Evolutionary conservation across 1,284 basidiomycete genomes (phyloP).

Genomic region (Sphagnurus paluster): DNA sequence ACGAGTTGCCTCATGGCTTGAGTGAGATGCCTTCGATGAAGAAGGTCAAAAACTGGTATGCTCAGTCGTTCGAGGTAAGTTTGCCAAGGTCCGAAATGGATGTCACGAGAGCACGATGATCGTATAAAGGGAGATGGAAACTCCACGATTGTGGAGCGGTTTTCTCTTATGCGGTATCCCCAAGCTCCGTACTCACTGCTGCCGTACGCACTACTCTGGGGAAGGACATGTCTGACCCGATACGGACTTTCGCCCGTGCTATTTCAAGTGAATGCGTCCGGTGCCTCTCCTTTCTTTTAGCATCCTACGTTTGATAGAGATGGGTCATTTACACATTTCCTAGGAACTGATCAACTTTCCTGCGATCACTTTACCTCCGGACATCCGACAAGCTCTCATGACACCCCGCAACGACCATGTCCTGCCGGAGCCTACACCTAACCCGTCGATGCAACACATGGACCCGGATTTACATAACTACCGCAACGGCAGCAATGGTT

Average conservation of each 20-base stretch:
- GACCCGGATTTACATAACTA: slow-evolving; percentile 18
- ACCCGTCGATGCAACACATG: slow-evolving; percentile 56
- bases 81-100: too few species aligned
- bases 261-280: too few species aligned
- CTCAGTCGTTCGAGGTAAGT: slow-evolving; percentile 93
- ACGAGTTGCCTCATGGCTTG: slow-evolving; percentile 91
- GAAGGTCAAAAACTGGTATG: slow-evolving; percentile 98
- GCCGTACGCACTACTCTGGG: background rate
- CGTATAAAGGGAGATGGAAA: too few species aligned
- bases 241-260: too few species aligned
- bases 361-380: slow-evolving; percentile 64
- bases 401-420: slow-evolving; percentile 43
- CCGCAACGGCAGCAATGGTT: slow-evolving; percentile 36
- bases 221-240: too few species aligned
- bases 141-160: too few species aligned
- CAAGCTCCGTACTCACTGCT: background rate
- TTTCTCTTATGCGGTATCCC: too few species aligned
- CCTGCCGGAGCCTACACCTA: slow-evolving; percentile 70
- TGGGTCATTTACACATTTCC: background rate
- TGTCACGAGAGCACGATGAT: too few species aligned
- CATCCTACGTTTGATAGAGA: background rate
- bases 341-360: slow-evolving; percentile 90
- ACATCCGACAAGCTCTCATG: slow-evolving; percentile 70
- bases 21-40: slow-evolving; percentile 92
- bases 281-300: background rate